These are phyloP conservation scores for Colletotrichum endophyticum DNA, from an alignment of 2,329 filamentous ascomycete species.

Conservation along the genomic window DNA sequence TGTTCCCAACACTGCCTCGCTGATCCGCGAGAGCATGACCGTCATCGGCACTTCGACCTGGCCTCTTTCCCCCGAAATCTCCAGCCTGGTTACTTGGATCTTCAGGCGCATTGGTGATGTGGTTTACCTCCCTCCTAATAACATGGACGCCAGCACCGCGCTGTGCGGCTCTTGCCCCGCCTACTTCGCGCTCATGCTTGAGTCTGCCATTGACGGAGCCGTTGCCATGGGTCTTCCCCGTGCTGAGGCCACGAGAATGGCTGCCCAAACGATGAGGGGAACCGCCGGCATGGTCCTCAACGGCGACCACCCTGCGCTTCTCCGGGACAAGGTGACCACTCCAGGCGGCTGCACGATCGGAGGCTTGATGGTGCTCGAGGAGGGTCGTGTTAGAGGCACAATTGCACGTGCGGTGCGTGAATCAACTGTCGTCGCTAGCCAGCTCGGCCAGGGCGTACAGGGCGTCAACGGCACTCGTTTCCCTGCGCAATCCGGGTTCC, in stretches of 20 bases:
- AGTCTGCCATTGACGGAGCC: constrained; percentile 77
- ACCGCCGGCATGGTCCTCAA: constrained; percentile 71
- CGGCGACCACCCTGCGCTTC: constrained; percentile 76
- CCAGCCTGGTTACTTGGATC: constrained; percentile 73
- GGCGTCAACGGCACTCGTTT: constrained; percentile 53
- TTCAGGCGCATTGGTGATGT: constrained; percentile 77
- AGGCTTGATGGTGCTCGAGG: constrained; percentile 75
- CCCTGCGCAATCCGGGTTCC: constrained; percentile 6
- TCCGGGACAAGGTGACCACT: constrained; percentile 78
- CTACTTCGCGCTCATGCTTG: constrained; percentile 77
- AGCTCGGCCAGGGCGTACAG: constrained; percentile 58
- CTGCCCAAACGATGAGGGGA: constrained; percentile 79
- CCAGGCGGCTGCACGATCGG: constrained; percentile 81
- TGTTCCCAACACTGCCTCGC: constrained; percentile 84
- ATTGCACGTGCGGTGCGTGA: constrained; percentile 73
- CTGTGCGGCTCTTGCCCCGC: constrained; percentile 78
- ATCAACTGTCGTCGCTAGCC: constrained; percentile 71
- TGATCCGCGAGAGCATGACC: constrained; percentile 83
- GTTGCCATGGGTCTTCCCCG: constrained; percentile 80
- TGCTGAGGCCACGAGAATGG: constrained; percentile 76
- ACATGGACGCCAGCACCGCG: constrained; percentile 77
- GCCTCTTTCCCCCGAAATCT: constrained; percentile 57
- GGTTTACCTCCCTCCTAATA: constrained; percentile 66
- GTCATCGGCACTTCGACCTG: constrained; percentile 71
- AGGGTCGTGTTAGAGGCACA: constrained; percentile 70